Conservation (phyloP, 1,139 yeast genomes). For the Geotrichum bryndzae region DNA sequence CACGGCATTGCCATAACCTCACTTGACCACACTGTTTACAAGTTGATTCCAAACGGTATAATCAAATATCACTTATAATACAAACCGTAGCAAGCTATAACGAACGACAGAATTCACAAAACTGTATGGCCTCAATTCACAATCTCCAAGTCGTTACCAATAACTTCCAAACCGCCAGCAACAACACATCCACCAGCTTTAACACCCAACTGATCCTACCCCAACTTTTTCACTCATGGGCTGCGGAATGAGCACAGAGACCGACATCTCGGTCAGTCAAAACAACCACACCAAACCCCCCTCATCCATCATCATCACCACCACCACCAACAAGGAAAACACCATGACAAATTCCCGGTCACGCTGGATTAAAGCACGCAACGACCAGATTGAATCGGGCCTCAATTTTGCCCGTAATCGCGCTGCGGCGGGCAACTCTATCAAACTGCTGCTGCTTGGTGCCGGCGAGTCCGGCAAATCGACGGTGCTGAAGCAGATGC, state of each 20-base stretch:
- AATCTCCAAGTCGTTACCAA: too few relatives aligned
- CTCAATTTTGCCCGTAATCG: constrained; percentile 49
- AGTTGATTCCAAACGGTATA: too few relatives aligned
- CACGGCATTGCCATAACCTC: too few relatives aligned
- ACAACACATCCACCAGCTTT: neutral
- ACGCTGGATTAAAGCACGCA: constrained; percentile 30
- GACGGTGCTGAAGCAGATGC: constrained; percentile 90
- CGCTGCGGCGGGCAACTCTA: constrained; percentile 28
- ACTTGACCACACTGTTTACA: too few relatives aligned
- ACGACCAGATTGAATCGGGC: constrained; percentile 64
- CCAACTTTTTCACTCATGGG: constrained; percentile 46
- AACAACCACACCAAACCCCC: neutral
- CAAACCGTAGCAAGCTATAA: too few relatives aligned
- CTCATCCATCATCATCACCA: constrained; percentile 24
- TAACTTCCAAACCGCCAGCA: neutral
- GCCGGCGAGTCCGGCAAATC: constrained; percentile 97
- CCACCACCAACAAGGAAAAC: constrained; percentile 28
- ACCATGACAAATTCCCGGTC: constrained; percentile 9
- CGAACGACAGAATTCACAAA: too few relatives aligned
- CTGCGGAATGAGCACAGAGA: constrained; percentile 54
- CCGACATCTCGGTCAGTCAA: constrained; percentile 17
- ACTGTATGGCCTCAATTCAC: too few relatives aligned
- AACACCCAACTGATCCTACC: neutral
- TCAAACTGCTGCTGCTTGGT: constrained; percentile 70
- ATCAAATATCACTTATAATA: too few relatives aligned